phyloP scores from a whole-genome alignment of 2,329 filamentous ascomycete species.

The Cladorrhinum sp. region DNA sequence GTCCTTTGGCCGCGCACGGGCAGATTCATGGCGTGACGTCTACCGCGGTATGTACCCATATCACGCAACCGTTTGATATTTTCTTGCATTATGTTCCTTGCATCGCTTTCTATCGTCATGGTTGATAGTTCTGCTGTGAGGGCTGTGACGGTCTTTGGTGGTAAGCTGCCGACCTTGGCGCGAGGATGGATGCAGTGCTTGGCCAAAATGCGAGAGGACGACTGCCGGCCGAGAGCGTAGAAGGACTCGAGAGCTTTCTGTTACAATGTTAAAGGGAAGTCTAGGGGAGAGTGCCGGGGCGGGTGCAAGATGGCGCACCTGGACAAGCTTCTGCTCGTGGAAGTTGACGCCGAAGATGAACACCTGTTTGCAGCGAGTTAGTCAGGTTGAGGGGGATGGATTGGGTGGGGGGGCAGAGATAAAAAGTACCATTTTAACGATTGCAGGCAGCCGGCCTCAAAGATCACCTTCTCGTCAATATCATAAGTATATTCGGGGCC shows the following conservation, averaged over 20 bases:
- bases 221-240: slow-evolving; percentile 75
- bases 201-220: slow-evolving; percentile 74
- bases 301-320: slow-evolving; percentile 52
- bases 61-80: slow-evolving; percentile 85
- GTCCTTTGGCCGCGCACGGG: slow-evolving; percentile 90
- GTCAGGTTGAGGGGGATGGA: not conserved
- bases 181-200: slow-evolving; percentile 84
- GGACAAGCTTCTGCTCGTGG: slow-evolving; percentile 75
- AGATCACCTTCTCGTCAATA: slow-evolving; percentile 18
- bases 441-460: slow-evolving; percentile 19
- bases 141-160: slow-evolving; percentile 72
- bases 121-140: slow-evolving; percentile 81
- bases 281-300: not conserved
- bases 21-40: slow-evolving; percentile 87
- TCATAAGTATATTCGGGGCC: slow-evolving; percentile 13
- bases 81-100: slow-evolving; percentile 71
- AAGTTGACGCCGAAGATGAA: slow-evolving; percentile 81
- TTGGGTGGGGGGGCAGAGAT: not conserved
- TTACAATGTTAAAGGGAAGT: slow-evolving; percentile 8
- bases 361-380: slow-evolving; percentile 17
- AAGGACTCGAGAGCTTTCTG: slow-evolving; percentile 77
- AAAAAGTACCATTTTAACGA: slow-evolving; percentile 28
- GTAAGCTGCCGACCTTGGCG: slow-evolving; percentile 72
- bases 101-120: slow-evolving; percentile 92
- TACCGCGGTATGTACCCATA: slow-evolving; percentile 85